Evolutionary conservation across 352 stramenopile species (phyloP), one percentile per base, ranked within the genome.

Genomic region (Phytophthora vignae): DNA sequence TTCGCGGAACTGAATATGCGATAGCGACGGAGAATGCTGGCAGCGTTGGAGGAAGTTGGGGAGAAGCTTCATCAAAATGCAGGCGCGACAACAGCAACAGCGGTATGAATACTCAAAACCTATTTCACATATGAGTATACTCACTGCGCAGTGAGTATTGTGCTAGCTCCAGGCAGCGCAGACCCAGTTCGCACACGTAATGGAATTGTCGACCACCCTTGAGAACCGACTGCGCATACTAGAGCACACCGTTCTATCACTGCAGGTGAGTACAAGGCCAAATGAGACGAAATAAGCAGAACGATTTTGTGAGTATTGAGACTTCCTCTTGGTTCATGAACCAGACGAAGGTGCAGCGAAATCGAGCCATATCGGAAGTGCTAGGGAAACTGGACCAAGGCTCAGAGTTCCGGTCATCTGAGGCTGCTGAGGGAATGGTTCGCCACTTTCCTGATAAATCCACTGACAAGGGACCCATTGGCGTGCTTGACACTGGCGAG

Each of bases 201-300:
- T 64, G 63, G 58, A 76, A 11, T 65, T 74, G 14, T 76, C 63
- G 11, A 33, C 68, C 25, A 65, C 67, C 46, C 57, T 79, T 27
- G 63, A 73, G 17, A 79, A 74, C 38, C 72, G 71, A 49, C 38
- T 78, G 15, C 66, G 71, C n/a, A 53, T 71, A 36, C 33, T 78
- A 53, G 71, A 78, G 36, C 56, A 78, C 55, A 74, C 66, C 11
- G 66, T 78, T 61, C 27, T 71, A 9, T 74, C 68, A 44, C 38
- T 76, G 1, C 54, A 76, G 68, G 64, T 74, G 8, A 3, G 33
- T 5, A 42, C 14, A 14, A 48, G 40, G 17, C 40, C 2, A 8
- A 48, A 48, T 48, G 40, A 48, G 40, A n/a, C 15, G 5, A 17
- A 48, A 19, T 9, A 7, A 9, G 40, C 11, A n/a, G 0, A 21